Evolutionary conservation across 257 asterid genomes (phyloP), one percentile per base, ranked within the genome.

Genomic region (Fraxinus quadrangulata): DNA sequence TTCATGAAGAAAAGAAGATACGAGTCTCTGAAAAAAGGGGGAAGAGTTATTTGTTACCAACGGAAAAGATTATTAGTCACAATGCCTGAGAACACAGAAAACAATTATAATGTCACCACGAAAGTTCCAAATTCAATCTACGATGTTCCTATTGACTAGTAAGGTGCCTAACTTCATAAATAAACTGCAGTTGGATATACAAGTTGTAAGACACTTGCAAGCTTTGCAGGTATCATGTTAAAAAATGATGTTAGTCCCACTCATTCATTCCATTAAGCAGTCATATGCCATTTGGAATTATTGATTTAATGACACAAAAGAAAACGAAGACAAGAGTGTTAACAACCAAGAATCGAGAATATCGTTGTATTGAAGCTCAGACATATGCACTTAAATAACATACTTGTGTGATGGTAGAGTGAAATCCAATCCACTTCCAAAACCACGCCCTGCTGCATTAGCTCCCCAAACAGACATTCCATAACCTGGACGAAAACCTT

Each of bases 331-430:
- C 16, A 26, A 47, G 33, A 23, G 9, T 26, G 19, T 26, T 26
- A 26, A 63, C 69, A 26, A 56, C 66, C 26, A n/a, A 56, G 24
- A 56, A 63, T 63, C 69, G 2, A 63, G 19, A 63, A 66, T 31
- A 24, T 67, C 19, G 23, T 47, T 4, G n/a, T 14, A 7, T 42
- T 7, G 39, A 56, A 36, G 71, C 31, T 68, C 75, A 33, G 70
- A 56, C 72, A 42, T 37, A 59, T 34, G 21, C 65, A 51, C 30
- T 6, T 73, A 71, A 72, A 31, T 37, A 79, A 80, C 94, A 84
- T 89, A 96, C 99, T 93, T 96, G 88, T 96, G 96, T 72, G 99
- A 92, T 28, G 98, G 99, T 82, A 93, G 97, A 71, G 99, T 96
- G 89, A 96, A 96, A 77, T 96, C 99, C 90, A 96, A 77, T 73